phyloP scores from a whole-genome alignment of 2,329 filamentous ascomycete genomes.

The Epichloe brachyelytri region DNA sequence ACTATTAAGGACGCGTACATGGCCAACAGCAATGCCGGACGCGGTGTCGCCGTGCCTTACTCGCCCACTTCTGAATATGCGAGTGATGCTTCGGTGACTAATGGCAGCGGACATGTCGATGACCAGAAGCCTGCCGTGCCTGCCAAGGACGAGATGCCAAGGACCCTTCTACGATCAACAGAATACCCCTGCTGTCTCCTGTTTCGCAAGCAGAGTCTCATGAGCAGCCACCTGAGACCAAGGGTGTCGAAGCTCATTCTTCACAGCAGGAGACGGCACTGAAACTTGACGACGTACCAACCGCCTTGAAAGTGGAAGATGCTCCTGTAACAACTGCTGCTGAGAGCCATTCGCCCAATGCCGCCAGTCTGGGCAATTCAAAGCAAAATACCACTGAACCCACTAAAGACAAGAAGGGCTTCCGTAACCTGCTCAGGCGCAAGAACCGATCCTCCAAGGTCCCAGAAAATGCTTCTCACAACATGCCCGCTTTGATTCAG shows the following conservation, averaged over 20 bases:
- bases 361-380: conserved; percentile 21
- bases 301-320: conserved; percentile 14
- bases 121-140: conserved; percentile 24
- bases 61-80: conserved; percentile 21
- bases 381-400: conserved; percentile 35
- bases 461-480: conserved; percentile 38
- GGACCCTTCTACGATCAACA: conserved; percentile 4
- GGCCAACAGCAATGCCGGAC: conserved; percentile 58
- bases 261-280: not conserved
- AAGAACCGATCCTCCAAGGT: conserved; percentile 48
- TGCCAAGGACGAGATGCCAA: conserved; percentile 22
- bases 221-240: not conserved
- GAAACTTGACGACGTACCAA: not conserved
- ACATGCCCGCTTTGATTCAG: conserved; percentile 38
- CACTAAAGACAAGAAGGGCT: conserved; percentile 32
- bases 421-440: conserved; percentile 54
- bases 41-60: conserved; percentile 33
- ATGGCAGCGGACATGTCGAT: not conserved
- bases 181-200: not conserved
- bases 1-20: conserved; percentile 78
- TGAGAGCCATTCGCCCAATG: not conserved
- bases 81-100: conserved; percentile 12
- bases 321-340: not conserved
- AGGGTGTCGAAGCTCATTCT: not conserved
- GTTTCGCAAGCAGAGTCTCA: not conserved